These are phyloP conservation scores for Murraya paniculata DNA, from an alignment of 345 rosid genomes.

Conservation along the genomic window DNA sequence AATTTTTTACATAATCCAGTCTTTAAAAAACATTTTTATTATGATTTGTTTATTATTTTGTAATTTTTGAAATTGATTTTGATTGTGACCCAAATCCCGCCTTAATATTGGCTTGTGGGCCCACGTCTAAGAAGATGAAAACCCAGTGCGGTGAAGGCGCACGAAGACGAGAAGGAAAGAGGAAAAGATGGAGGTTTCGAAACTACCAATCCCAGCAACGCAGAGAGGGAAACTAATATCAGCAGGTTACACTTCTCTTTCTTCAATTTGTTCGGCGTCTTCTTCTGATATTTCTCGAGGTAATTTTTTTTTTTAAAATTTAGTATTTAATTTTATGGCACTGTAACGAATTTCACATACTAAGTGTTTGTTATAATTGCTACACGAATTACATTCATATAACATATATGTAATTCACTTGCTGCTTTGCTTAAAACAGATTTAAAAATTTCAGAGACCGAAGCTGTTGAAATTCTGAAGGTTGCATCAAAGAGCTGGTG, in stretches of 20 bases:
- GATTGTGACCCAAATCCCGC: not conserved
- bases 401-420: too few relatives aligned
- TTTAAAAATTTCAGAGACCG: slow-evolving; percentile 45
- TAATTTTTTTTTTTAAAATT: slow-evolving; percentile 6
- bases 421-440: slow-evolving; percentile 29
- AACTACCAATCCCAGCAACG: slow-evolving; percentile 59
- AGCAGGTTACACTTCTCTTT: slow-evolving; percentile 57
- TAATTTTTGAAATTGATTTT: not conserved
- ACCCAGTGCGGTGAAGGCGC: not conserved
- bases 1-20: not conserved
- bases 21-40: not conserved
- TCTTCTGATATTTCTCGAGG: slow-evolving; percentile 63
- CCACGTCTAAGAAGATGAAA: not conserved
- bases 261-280: slow-evolving; percentile 55
- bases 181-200: slow-evolving; percentile 54
- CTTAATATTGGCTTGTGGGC: not conserved
- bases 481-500: slow-evolving; percentile 32
- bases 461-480: slow-evolving; percentile 59
- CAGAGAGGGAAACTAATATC: slow-evolving; percentile 68
- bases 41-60: too few relatives aligned
- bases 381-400: not conserved
- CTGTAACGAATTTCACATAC: not conserved
- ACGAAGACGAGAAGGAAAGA: not conserved
- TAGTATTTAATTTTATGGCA: not conserved
- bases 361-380: slow-evolving; percentile 30